These are phyloP conservation scores for Raphidocelis subcapitata DNA, from an alignment of 139 green algal genomes.

Conservation along the genomic window DNA sequence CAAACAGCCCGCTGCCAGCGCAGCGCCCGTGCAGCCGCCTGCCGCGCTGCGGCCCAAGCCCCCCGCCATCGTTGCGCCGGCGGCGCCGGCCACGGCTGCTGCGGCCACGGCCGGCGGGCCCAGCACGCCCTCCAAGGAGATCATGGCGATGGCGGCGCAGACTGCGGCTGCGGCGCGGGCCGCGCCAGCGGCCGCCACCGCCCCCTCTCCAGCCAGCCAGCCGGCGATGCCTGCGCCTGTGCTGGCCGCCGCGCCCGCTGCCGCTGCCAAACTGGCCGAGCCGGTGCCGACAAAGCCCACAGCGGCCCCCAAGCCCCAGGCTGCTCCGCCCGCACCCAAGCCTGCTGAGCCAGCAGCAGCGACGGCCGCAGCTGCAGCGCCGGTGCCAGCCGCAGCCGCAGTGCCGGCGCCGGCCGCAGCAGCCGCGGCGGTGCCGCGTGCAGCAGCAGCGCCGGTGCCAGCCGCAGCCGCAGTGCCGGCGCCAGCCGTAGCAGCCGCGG, in stretches of 20 bases:
- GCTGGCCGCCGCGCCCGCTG: background rate
- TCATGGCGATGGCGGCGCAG: background rate
- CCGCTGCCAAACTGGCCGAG: background rate
- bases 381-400: background rate
- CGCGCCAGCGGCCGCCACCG: background rate
- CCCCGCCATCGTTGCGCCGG: background rate
- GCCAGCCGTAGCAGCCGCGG: background rate
- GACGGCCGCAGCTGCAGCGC: background rate
- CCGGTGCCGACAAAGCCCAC: background rate
- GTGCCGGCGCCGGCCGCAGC: background rate
- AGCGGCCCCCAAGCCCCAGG: background rate
- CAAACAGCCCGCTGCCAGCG: background rate
- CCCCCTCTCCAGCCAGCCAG: background rate
- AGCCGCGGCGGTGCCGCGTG: background rate
- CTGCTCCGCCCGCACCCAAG: background rate
- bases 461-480: background rate
- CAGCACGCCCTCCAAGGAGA: background rate
- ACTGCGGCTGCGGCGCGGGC: background rate
- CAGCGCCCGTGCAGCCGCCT: background rate
- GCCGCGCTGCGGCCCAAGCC: background rate
- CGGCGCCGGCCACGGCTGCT: background rate
- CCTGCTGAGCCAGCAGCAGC: background rate
- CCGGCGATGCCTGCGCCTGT: background rate
- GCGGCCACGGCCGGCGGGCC: background rate
- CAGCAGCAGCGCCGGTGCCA: slow-evolving; percentile 3